Evolutionary conservation across 2,329 filamentous ascomycete genomes (phyloP).

Genomic region (Neofusicoccum cordaticola): DNA sequence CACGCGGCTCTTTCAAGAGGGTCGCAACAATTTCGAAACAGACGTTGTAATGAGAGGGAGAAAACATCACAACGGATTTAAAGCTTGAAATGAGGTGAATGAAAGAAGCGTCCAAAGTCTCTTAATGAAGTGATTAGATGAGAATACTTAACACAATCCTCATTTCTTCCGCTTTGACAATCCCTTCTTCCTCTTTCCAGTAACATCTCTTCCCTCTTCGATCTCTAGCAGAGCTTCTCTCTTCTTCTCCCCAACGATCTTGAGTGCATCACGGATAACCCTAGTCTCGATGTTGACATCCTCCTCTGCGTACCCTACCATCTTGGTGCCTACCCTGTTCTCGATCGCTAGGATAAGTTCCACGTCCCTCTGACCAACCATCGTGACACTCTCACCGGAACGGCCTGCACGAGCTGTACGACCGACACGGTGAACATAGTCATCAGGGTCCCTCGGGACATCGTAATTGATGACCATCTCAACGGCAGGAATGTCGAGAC

Average conservation of each 20-base stretch:
- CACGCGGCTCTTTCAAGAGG: too few species aligned
- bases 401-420: constrained; percentile 91
- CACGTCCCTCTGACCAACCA: constrained; percentile 92
- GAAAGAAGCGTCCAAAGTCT: not conserved
- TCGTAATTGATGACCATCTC: constrained; percentile 92
- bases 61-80: not conserved
- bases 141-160: not conserved
- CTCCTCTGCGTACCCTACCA: constrained; percentile 83
- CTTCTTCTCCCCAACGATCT: constrained; percentile 93
- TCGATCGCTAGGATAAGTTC: constrained; percentile 90
- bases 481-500: constrained; percentile 92
- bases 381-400: constrained; percentile 75
- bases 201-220: constrained; percentile 86
- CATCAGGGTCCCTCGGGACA: constrained; percentile 90
- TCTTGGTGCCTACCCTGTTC: constrained; percentile 70
- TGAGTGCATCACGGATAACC: constrained; percentile 80
- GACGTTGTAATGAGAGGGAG: not conserved
- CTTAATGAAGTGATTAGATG: not conserved
- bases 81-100: not conserved
- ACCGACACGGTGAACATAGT: constrained; percentile 95
- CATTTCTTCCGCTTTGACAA: constrained; percentile 24
- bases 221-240: constrained; percentile 86
- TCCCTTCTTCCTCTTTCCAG: constrained; percentile 67
- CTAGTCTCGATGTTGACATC: constrained; percentile 91
- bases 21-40: not conserved